These are phyloP conservation scores for Oenanthe javanica DNA, from an alignment of 140 eudicot genomes.

Conservation along the genomic window DNA sequence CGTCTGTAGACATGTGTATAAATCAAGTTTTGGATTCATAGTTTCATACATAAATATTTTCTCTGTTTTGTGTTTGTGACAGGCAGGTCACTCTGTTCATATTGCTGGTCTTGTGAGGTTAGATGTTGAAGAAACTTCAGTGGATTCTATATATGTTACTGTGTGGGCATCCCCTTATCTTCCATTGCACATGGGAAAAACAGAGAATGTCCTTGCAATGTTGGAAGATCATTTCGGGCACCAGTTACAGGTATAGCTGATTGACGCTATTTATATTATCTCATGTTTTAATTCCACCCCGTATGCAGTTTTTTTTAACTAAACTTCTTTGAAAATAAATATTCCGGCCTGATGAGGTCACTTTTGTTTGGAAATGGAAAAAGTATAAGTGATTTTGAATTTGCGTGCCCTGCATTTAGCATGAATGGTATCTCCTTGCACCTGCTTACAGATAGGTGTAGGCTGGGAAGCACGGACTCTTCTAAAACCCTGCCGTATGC, in stretches of 20 bases:
- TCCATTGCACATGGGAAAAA: conserved; percentile 90
- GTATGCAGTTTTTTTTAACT: not conserved
- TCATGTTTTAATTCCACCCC: not conserved
- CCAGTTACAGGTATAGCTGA: conserved; percentile 56
- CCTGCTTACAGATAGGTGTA: not conserved
- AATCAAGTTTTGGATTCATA: not conserved
- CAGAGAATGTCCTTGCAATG: conserved; percentile 58
- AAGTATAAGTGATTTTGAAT: not conserved
- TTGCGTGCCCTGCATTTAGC: not conserved
- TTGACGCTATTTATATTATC: not conserved
- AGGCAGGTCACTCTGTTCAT: conserved; percentile 82
- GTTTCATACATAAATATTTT: conserved; percentile 5
- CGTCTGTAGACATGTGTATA: not conserved
- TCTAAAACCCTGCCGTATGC: no score
- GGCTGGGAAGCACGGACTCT: no score
- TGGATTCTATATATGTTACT: conserved; percentile 72
- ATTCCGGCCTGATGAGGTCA: not conserved
- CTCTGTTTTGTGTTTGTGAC: conserved; percentile 18
- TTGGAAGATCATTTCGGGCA: conserved; percentile 80
- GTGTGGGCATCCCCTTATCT: conserved; percentile 86
- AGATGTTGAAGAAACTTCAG: conserved; percentile 61
- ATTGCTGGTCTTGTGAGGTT: conserved; percentile 83
- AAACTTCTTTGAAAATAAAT: not conserved
- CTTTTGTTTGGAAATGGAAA: not conserved
- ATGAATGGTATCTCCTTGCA: not conserved